These are phyloP conservation scores for Amaranthus tricolor DNA, from an alignment of 179 eudicot species.

Conservation along the genomic window DNA sequence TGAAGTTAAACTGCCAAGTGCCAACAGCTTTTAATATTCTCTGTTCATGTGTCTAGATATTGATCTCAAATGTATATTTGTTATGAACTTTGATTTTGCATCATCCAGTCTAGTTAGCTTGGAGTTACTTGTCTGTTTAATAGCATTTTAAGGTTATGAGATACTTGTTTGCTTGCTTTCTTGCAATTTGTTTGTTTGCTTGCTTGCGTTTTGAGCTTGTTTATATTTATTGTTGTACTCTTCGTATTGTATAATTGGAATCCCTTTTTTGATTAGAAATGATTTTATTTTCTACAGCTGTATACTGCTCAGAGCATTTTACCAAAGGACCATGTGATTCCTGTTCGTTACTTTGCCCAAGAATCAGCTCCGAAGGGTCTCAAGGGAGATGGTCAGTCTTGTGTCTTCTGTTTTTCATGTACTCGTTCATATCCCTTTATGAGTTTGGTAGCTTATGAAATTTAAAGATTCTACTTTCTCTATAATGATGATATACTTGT, in stretches of 20 bases:
- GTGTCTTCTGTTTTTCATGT: not conserved
- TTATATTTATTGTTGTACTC: not conserved
- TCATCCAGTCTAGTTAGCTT: too few species aligned
- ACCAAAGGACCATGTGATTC: constrained; percentile 44
- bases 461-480: not conserved
- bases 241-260: not conserved
- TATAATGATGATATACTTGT: constrained; percentile 4
- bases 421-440: not conserved
- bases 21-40: too few species aligned
- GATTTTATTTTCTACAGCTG: constrained; percentile 37
- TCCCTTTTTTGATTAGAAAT: not conserved
- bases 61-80: too few species aligned
- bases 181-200: not conserved
- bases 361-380: constrained; percentile 38
- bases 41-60: too few species aligned
- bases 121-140: not conserved
- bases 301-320: constrained; percentile 41
- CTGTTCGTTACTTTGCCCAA: constrained; percentile 63
- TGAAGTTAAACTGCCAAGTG: too few species aligned
- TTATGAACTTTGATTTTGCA: too few species aligned
- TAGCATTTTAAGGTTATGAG: not conserved
- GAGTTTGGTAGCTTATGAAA: not conserved
- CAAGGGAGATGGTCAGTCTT: constrained; percentile 88
- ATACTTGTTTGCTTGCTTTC: not conserved
- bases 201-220: not conserved